phyloP scores from a whole-genome alignment of 2,329 filamentous ascomycete species.

The Passalora sequoiae region DNA sequence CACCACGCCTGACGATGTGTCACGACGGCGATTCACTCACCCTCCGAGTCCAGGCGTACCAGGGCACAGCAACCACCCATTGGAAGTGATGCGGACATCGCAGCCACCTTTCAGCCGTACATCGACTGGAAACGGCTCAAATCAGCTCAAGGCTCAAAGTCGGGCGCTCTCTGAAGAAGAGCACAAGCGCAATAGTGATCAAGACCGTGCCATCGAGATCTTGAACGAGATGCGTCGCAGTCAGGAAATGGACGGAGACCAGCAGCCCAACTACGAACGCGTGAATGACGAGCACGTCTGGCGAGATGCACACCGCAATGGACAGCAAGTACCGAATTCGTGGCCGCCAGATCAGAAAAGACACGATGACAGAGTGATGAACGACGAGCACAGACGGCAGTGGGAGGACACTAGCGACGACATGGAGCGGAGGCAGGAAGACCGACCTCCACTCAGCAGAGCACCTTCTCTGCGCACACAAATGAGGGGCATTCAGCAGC shows the following conservation, averaged over 20 bases:
- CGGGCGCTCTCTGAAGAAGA: background rate
- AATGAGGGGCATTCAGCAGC: constrained; percentile 1
- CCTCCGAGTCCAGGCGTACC: background rate
- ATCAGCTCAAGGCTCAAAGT: background rate
- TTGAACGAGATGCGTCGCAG: background rate
- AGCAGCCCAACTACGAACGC: background rate
- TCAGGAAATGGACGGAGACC: background rate
- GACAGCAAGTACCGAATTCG: background rate
- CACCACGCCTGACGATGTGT: background rate
- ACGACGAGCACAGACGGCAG: background rate
- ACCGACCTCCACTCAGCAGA: background rate
- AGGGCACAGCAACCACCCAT: background rate
- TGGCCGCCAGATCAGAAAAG: background rate
- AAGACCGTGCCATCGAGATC: background rate
- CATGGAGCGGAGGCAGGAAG: background rate
- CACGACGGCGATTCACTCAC: constrained; percentile 1
- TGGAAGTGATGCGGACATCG: background rate
- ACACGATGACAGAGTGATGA: background rate
- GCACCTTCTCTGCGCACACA: background rate
- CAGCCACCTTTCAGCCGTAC: background rate
- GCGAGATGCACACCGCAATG: background rate
- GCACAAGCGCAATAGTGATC: background rate
- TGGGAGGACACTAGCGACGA: no score
- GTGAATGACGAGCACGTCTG: background rate
- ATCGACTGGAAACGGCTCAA: background rate